phyloP scores from a whole-genome alignment of 2,329 filamentous ascomycete species.

The Daldinia sp. region DNA sequence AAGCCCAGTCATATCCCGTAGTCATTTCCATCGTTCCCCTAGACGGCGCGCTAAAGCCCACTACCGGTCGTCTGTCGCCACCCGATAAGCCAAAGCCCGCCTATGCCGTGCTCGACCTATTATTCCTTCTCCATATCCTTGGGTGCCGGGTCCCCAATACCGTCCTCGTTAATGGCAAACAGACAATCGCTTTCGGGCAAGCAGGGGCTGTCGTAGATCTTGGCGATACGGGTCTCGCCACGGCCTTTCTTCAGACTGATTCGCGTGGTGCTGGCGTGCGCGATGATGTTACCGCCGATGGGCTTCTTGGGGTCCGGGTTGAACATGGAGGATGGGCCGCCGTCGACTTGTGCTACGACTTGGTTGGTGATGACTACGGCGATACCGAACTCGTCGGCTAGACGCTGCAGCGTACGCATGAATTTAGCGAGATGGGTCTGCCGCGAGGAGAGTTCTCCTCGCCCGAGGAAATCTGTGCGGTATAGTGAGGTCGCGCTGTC shows the following conservation, averaged over 20 bases:
- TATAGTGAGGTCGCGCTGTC: slow-evolving; percentile 96
- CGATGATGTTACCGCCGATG: slow-evolving; percentile 98
- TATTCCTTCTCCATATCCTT: slow-evolving; percentile 88
- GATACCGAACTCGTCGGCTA: slow-evolving; percentile 88
- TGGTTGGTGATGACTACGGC: slow-evolving; percentile 99
- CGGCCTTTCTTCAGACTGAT: slow-evolving; percentile 95
- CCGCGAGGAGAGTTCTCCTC: slow-evolving; percentile 92
- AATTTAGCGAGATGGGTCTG: slow-evolving; percentile 91
- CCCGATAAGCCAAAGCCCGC: neutral
- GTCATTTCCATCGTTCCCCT: slow-evolving; percentile 23
- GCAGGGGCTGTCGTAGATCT: slow-evolving; percentile 99
- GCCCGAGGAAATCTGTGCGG: slow-evolving; percentile 94
- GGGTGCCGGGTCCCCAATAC: slow-evolving; percentile 92
- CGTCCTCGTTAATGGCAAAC: slow-evolving; percentile 97
- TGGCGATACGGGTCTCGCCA: slow-evolving; percentile 94
- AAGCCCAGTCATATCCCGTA: slow-evolving; percentile 32
- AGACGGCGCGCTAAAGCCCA: neutral
- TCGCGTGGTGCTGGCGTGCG: slow-evolving; percentile 93
- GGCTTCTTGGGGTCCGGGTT: slow-evolving; percentile 99
- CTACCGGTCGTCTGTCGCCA: neutral
- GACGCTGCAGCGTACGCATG: slow-evolving; percentile 81
- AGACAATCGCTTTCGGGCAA: slow-evolving; percentile 95
- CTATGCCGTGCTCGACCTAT: too few relatives aligned
- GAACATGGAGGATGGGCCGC: slow-evolving; percentile 96
- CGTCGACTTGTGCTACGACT: slow-evolving; percentile 97